Conservation (phyloP, 2,329 filamentous ascomycete genomes). For the Aspergillus carbonarius region DNA sequence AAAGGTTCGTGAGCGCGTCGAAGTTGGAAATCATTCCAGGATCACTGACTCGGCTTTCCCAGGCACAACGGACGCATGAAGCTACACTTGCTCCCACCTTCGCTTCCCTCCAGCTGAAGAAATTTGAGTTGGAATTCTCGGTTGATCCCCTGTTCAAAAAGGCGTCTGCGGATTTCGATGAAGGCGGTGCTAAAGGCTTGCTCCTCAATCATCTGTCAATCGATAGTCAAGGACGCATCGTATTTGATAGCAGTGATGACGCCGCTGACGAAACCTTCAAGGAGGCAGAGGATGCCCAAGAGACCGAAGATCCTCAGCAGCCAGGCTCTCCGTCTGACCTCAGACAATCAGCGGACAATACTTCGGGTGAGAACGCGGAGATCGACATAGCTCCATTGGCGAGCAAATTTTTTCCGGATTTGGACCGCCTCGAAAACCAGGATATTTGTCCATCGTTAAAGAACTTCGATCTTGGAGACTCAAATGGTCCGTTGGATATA, state of each 20-base stretch:
- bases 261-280: conserved; percentile 53
- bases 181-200: conserved; percentile 93
- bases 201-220: conserved; percentile 96
- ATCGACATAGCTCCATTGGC: conserved; percentile 77
- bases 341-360: conserved; percentile 36
- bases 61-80: conserved; percentile 77
- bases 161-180: conserved; percentile 95
- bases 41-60: conserved; percentile 26
- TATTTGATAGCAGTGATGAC: conserved; percentile 98
- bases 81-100: conserved; percentile 91
- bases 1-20: conserved; percentile 55
- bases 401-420: conserved; percentile 79
- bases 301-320: conserved; percentile 47
- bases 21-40: background rate
- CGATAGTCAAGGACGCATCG: conserved; percentile 84
- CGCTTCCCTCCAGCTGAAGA: conserved; percentile 85
- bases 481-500: conserved; percentile 80
- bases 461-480: conserved; percentile 85
- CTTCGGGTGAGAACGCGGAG: conserved; percentile 59
- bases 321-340: conserved; percentile 28
- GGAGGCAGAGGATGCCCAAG: conserved; percentile 27
- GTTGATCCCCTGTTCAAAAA: conserved; percentile 99
- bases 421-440: conserved; percentile 73
- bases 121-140: conserved; percentile 93
- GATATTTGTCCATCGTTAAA: conserved; percentile 95